Percentiles rank a stretch among this genome's conserved stretches.
phyloP scores from a whole-genome alignment of 805 yeast species.

The Metschnikowia chrysomelidarum region DNA sequence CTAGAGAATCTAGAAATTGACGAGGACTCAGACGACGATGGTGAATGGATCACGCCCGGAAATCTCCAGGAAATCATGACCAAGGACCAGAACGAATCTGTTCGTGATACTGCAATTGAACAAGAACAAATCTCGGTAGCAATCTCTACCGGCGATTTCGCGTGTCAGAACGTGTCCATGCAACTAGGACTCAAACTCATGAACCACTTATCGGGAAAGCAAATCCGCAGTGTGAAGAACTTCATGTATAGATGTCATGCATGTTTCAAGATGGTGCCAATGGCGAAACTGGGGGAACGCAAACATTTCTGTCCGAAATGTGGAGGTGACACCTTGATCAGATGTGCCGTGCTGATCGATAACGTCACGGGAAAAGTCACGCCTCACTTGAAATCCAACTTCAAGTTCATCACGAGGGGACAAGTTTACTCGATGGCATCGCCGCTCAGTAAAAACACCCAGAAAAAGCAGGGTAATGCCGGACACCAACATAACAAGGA shows the following conservation, averaged over 20 bases:
- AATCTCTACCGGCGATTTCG: constrained; percentile 92
- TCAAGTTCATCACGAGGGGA: constrained; percentile 93
- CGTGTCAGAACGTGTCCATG: constrained; percentile 91
- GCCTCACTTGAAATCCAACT: constrained; percentile 86
- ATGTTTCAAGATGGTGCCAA: constrained; percentile 79
- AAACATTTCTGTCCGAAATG: constrained; percentile 92
- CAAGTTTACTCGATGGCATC: constrained; percentile 76
- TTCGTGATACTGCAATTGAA: constrained; percentile 31
- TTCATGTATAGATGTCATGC: constrained; percentile 98
- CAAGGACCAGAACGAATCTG: constrained; percentile 63
- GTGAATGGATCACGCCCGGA: constrained; percentile 90
- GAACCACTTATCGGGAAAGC: constrained; percentile 80
- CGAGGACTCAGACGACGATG: constrained; percentile 81
- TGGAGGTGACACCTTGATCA: constrained; percentile 87
- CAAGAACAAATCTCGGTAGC: constrained; percentile 63
- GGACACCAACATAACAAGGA: constrained; percentile 74
- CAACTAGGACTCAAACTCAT: constrained; percentile 86
- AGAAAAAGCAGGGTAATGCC: constrained; percentile 70
- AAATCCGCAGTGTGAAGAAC: constrained; percentile 80
- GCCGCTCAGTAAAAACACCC: constrained; percentile 80
- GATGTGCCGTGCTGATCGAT: constrained; percentile 88
- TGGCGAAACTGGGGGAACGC: constrained; percentile 71
- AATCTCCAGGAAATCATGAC: constrained; percentile 69
- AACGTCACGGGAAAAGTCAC: constrained; percentile 75
- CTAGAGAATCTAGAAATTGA: constrained; percentile 48